Evolutionary conservation across 192 early-diverging fungal genomes (phyloP).

Genomic region (Paraglomus occultum): DNA sequence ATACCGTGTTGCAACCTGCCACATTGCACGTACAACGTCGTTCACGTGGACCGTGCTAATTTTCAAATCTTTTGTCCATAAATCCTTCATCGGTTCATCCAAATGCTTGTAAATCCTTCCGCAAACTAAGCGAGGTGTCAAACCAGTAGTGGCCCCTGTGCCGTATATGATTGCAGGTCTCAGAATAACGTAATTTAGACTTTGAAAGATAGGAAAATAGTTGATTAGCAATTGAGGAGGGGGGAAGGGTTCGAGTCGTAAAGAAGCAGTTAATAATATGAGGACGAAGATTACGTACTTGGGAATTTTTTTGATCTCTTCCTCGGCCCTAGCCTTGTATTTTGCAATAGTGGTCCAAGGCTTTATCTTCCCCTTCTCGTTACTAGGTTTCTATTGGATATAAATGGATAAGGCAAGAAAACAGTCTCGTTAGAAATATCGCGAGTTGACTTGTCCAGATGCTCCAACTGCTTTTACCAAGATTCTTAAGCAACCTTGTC

Average conservation of each 20-base stretch:
- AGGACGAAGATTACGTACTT: constrained; percentile 59
- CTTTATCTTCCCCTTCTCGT: constrained; percentile 67
- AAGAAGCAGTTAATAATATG: neutral
- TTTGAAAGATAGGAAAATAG: constrained; percentile 29
- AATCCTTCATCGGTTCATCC: constrained; percentile 85
- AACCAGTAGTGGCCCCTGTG: constrained; percentile 67
- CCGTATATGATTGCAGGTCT: constrained; percentile 91
- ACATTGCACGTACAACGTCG: constrained; percentile 73
- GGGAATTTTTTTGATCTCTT: constrained; percentile 73
- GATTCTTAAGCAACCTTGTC: constrained; percentile 54
- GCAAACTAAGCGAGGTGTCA: constrained; percentile 90
- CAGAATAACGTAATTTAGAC: constrained; percentile 78
- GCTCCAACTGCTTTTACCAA: neutral
- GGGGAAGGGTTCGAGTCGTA: neutral
- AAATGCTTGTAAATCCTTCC: constrained; percentile 83
- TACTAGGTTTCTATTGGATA: constrained; percentile 37
- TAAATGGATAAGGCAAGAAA: neutral
- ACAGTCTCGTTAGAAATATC: neutral
- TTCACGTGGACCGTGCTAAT: constrained; percentile 93
- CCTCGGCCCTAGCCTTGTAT: constrained; percentile 71
- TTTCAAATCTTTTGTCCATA: constrained; percentile 91
- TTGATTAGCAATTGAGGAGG: constrained; percentile 11
- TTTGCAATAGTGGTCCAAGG: constrained; percentile 81
- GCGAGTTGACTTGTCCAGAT: neutral
- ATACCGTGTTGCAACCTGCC: constrained; percentile 56